Evolutionary conservation across 345 rosid species (phyloP).

Genomic region (Moricandia arvensis): DNA sequence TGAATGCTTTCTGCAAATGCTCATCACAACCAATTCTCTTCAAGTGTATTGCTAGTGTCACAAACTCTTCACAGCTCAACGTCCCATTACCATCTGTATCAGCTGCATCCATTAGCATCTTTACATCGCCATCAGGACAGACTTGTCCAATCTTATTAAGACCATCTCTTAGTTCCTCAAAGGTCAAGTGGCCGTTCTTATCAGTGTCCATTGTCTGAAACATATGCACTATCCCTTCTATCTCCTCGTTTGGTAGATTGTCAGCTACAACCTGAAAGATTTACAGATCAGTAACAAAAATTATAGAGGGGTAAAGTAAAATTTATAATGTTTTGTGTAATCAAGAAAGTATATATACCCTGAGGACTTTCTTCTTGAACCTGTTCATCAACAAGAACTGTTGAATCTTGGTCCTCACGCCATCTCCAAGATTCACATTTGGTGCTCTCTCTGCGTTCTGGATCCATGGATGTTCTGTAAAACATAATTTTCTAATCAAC

Average conservation of each 20-base stretch:
- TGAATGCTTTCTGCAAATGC: slow-evolving; percentile 60
- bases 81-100: slow-evolving; percentile 74
- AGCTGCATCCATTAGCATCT: slow-evolving; percentile 80
- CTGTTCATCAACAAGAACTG: slow-evolving; percentile 87
- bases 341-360: slow-evolving; percentile 42
- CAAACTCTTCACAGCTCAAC: slow-evolving; percentile 75
- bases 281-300: background rate
- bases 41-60: slow-evolving; percentile 71
- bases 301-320: background rate
- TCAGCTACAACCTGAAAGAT: slow-evolving; percentile 72
- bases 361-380: slow-evolving; percentile 90
- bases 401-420: slow-evolving; percentile 70
- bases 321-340: background rate
- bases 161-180: slow-evolving; percentile 78
- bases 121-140: slow-evolving; percentile 68
- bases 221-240: slow-evolving; percentile 49
- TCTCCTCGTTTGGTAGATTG: slow-evolving; percentile 69
- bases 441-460: slow-evolving; percentile 57
- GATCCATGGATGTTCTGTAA: slow-evolving; percentile 79
- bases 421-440: slow-evolving; percentile 69
- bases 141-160: slow-evolving; percentile 56
- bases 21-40: slow-evolving; percentile 65
- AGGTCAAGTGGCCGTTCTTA: slow-evolving; percentile 67
- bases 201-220: slow-evolving; percentile 83
- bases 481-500: background rate